Percentiles rank a stretch among this genome's conserved stretches.
These are phyloP conservation scores for Diutina scorzettiae DNA, from an alignment of 1,139 yeast genomes.

Conservation along the genomic window DNA sequence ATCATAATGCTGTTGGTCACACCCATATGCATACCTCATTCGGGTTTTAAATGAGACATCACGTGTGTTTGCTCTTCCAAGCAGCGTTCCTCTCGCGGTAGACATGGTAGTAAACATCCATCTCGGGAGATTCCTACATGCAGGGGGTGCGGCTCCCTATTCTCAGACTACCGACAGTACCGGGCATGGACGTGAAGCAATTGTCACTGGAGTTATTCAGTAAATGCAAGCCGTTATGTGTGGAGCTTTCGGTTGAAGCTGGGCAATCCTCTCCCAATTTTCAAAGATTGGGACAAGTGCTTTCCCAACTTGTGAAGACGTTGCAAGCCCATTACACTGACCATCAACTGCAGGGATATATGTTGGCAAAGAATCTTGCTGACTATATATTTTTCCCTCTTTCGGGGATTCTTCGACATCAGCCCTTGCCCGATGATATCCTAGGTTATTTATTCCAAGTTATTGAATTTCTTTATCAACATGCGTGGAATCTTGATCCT, in stretches of 20 bases:
- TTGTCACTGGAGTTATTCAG: not conserved
- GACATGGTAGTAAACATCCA: not conserved
- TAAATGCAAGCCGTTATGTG: not conserved
- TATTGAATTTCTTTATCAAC: not conserved
- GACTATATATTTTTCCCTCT: constrained; percentile 1
- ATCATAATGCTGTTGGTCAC: not conserved
- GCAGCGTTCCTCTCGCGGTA: not conserved
- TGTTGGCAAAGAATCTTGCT: constrained; percentile 1
- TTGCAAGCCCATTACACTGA: not conserved
- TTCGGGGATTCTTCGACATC: not conserved
- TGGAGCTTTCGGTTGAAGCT: not conserved
- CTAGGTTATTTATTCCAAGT: not conserved
- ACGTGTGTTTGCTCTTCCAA: not conserved
- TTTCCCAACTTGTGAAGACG: not conserved
- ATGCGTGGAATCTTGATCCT: constrained; percentile 2
- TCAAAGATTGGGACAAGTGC: not conserved
- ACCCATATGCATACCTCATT: not conserved
- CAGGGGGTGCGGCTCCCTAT: not conserved
- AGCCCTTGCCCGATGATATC: not conserved
- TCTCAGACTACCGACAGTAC: not conserved
- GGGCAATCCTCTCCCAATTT: not conserved
- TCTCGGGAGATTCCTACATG: not conserved
- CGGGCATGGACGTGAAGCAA: not conserved
- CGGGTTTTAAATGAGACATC: not conserved
- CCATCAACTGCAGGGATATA: not conserved